Evolutionary conservation across 768 basidiomycete genomes (phyloP).

Genomic region (Lactarius sp.): DNA sequence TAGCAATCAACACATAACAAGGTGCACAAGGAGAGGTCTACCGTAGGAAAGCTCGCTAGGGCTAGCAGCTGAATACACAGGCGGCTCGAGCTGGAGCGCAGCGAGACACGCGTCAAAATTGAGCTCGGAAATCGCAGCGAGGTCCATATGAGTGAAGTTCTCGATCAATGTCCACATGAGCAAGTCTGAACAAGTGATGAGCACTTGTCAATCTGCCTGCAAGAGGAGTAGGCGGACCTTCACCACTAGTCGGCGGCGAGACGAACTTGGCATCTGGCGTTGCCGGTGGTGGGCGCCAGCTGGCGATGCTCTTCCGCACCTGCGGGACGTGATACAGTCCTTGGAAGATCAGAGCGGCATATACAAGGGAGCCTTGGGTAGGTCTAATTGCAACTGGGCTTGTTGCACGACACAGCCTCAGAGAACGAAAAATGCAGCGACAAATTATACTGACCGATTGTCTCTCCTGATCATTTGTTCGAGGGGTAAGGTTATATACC

Average conservation of each 20-base stretch:
- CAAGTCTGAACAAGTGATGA: constrained; percentile 34
- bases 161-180: constrained; percentile 57
- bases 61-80: constrained; percentile 33
- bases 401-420: background rate
- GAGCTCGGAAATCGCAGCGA: constrained; percentile 54
- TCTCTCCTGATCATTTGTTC: constrained; percentile 52
- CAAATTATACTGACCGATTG: constrained; percentile 43
- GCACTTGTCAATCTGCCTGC: constrained; percentile 18
- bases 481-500: constrained; percentile 46
- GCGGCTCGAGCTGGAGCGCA: constrained; percentile 41
- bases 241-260: constrained; percentile 32
- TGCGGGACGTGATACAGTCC: constrained; percentile 68
- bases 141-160: constrained; percentile 65
- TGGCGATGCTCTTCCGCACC: constrained; percentile 44
- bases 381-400: constrained; percentile 74
- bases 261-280: constrained; percentile 25
- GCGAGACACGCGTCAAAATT: constrained; percentile 47
- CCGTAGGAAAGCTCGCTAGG: constrained; percentile 40
- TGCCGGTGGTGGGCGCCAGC: constrained; percentile 30
- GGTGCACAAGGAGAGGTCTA: background rate
- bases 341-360: constrained; percentile 61
- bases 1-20: constrained; percentile 21
- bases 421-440: background rate
- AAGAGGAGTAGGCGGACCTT: constrained; percentile 31
- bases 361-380: constrained; percentile 44